Evolutionary conservation across 2,329 filamentous ascomycete species (phyloP).

Genomic region (Pseudocercospora vitis): DNA sequence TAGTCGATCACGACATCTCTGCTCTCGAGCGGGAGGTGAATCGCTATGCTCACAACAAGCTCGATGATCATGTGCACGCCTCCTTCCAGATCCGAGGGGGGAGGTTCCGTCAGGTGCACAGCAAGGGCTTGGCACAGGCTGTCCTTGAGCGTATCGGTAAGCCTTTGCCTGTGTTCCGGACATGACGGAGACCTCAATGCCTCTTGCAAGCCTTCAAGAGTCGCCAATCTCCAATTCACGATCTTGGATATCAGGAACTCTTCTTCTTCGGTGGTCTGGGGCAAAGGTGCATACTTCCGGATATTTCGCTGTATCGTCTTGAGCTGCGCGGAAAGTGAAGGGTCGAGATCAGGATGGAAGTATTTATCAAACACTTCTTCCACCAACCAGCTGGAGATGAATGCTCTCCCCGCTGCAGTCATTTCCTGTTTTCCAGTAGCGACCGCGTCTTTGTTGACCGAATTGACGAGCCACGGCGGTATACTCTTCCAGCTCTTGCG

Average conservation of each 20-base stretch:
- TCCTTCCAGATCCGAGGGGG: conserved; percentile 78
- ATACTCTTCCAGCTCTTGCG: conserved; percentile 88
- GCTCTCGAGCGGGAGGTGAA: conserved; percentile 85
- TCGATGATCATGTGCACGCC: conserved; percentile 91
- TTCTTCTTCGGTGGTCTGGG: conserved; percentile 79
- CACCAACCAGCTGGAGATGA: conserved; percentile 85
- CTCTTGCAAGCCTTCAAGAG: conserved; percentile 82
- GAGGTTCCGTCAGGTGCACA: conserved; percentile 72
- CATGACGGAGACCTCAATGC: conserved; percentile 65
- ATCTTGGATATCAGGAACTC: conserved; percentile 85
- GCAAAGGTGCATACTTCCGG: conserved; percentile 69
- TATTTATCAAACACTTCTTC: conserved; percentile 88
- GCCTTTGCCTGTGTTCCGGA: conserved; percentile 63
- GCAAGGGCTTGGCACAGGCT: conserved; percentile 70
- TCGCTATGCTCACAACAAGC: conserved; percentile 79
- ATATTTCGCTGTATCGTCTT: conserved; percentile 89
- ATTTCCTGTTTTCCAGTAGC: conserved; percentile 93
- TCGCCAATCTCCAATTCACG: conserved; percentile 89
- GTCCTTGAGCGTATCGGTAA: conserved; percentile 60
- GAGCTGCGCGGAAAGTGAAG: conserved; percentile 70
- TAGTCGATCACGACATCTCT: conserved; percentile 87
- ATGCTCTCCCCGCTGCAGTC: conserved; percentile 88
- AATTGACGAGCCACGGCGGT: conserved; percentile 75
- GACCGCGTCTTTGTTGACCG: conserved; percentile 81
- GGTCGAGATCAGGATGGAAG: conserved; percentile 87